These are phyloP conservation scores for Bromus sterilis DNA, from an alignment of 176 grass and related monocot genomes.

Conservation along the genomic window DNA sequence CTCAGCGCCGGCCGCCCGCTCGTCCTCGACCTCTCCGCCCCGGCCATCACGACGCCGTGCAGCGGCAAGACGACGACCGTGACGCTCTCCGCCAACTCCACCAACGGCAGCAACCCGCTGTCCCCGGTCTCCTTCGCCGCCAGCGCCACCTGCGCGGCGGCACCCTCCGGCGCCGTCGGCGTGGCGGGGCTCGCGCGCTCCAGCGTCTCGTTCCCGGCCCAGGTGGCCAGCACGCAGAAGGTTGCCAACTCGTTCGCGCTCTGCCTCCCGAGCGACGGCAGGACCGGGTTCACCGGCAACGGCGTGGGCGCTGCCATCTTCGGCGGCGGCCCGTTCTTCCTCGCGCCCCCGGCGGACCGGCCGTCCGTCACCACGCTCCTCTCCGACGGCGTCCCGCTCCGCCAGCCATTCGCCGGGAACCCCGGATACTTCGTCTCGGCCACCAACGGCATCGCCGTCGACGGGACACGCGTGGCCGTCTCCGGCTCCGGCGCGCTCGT, in stretches of 20 bases:
- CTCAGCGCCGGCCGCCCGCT: conserved; percentile 11
- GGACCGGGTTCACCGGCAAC: background rate
- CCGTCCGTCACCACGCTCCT: conserved; percentile 11
- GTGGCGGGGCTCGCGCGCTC: conserved; percentile 51
- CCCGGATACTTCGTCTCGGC: conserved; percentile 34
- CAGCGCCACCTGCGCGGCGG: conserved; percentile 42
- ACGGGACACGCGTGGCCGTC: background rate
- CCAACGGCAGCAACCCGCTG: conserved; percentile 51
- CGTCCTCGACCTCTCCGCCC: conserved; percentile 43
- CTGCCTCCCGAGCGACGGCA: conserved; percentile 56
- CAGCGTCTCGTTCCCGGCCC: conserved; percentile 27
- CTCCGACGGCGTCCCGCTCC: conserved; percentile 9
- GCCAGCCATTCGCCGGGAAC: background rate
- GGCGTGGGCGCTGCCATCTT: conserved; percentile 52
- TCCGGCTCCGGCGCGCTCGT: background rate
- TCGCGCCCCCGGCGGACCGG: background rate
- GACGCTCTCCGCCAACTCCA: conserved; percentile 38
- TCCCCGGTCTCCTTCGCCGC: conserved; percentile 6
- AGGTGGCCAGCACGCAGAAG: conserved; percentile 28
- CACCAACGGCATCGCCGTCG: conserved; percentile 25
- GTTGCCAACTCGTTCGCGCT: conserved; percentile 50
- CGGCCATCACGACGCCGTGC: conserved; percentile 12
- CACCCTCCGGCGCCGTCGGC: conserved; percentile 17
- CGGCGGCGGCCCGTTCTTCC: conserved; percentile 31
- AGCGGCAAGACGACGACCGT: background rate